These are phyloP conservation scores for Fraxinus xanthoxyloides DNA, from an alignment of 305 asterid genomes.

Conservation along the genomic window DNA sequence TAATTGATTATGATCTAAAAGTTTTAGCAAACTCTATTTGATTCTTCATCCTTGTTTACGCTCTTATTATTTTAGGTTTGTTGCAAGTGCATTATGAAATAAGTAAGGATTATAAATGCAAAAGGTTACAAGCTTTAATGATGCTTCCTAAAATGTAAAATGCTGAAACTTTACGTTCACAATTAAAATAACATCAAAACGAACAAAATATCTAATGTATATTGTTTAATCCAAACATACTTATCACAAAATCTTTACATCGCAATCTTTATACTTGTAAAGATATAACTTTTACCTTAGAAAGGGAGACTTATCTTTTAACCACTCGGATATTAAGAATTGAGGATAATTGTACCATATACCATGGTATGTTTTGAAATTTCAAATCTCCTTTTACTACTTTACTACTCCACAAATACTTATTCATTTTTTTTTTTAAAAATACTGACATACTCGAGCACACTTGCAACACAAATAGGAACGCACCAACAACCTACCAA, in stretches of 20 bases:
- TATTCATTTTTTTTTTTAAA: no score
- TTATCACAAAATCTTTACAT: not conserved
- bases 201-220: not conserved
- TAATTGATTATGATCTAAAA: not conserved
- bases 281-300: not conserved
- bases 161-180: not conserved
- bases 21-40: not conserved
- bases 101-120: not conserved
- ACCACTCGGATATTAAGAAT: no score
- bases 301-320: not conserved
- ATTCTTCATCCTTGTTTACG: not conserved
- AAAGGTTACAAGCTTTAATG: not conserved
- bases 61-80: not conserved
- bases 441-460: not conserved
- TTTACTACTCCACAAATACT: not conserved
- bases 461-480: not conserved
- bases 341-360: conserved; percentile 10
- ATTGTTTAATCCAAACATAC: not conserved
- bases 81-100: not conserved
- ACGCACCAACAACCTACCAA: not conserved
- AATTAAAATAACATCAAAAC: not conserved
- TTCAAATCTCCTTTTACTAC: no score
- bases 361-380: no score
- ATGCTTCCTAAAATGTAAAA: not conserved
- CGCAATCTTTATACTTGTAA: not conserved